Evolutionary conservation across 208 protist genomes (phyloP).

Genomic region (Crithidia brevicula): DNA sequence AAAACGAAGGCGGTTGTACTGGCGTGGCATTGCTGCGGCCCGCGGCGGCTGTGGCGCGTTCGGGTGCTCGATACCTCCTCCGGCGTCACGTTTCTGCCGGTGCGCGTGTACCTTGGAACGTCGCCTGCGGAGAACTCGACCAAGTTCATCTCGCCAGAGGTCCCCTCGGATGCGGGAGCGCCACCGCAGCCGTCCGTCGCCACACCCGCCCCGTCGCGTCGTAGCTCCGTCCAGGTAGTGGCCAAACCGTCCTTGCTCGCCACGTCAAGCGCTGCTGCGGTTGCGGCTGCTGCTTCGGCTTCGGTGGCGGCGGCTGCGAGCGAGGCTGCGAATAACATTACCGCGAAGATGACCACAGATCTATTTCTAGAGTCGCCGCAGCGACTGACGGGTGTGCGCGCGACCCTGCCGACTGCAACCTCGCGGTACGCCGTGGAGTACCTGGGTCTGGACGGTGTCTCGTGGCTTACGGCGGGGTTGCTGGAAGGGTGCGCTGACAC

Average conservation of each 20-base stretch:
- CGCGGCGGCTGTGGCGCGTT: slow-evolving; percentile 24
- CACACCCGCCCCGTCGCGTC: slow-evolving; percentile 1
- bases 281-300: background rate
- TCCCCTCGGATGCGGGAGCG: background rate
- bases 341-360: background rate
- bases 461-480: slow-evolving; percentile 54
- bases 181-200: background rate
- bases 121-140: slow-evolving; percentile 8
- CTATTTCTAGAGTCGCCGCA: slow-evolving; percentile 16
- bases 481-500: slow-evolving; percentile 33
- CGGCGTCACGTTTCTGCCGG: slow-evolving; percentile 21
- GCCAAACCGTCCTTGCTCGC: background rate
- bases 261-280: background rate
- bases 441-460: slow-evolving; percentile 63
- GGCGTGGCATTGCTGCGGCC: slow-evolving; percentile 28
- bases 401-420: slow-evolving; percentile 39
- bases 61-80: slow-evolving; percentile 26
- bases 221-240: slow-evolving; percentile 5
- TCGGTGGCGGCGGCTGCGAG: background rate
- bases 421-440: slow-evolving; percentile 69
- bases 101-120: slow-evolving; percentile 23
- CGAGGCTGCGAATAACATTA: background rate
- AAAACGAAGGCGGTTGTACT: slow-evolving; percentile 10
- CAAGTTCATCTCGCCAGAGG: slow-evolving; percentile 11
- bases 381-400: slow-evolving; percentile 49